Percentiles rank a stretch among this genome's conserved stretches.
phyloP scores from a whole-genome alignment of 805 yeast species.

The Candida coquimbonensis region DNA sequence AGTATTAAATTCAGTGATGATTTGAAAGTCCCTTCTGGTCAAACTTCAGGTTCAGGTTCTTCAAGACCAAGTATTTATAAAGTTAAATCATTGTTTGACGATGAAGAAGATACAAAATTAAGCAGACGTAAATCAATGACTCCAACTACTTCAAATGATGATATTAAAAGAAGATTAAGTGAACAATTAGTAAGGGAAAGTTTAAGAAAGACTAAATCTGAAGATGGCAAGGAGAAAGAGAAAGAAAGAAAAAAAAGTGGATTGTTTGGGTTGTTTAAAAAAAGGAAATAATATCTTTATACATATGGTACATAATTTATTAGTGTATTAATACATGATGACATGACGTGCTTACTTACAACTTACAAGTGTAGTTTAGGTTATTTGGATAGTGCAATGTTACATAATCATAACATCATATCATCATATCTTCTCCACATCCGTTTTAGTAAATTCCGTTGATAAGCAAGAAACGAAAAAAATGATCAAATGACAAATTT shows the following conservation, averaged over 20 bases:
- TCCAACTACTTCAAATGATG: background rate
- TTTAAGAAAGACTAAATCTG: background rate
- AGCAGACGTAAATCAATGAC: slow-evolving; percentile 6
- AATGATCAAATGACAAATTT: no score
- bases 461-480: no score
- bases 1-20: slow-evolving; percentile 17
- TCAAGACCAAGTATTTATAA: slow-evolving; percentile 18
- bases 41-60: slow-evolving; percentile 5
- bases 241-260: slow-evolving; percentile 7
- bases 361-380: no score
- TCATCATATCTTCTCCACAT: no score
- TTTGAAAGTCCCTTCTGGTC: slow-evolving; percentile 9
- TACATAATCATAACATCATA: no score
- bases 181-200: background rate
- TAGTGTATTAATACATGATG: no score
- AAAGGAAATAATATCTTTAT: slow-evolving; percentile 7
- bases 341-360: no score
- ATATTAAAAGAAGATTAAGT: slow-evolving; percentile 3
- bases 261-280: slow-evolving; percentile 11
- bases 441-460: no score
- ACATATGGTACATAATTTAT: background rate
- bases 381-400: no score
- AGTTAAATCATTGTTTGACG: slow-evolving; percentile 19
- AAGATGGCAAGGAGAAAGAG: background rate
- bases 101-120: slow-evolving; percentile 6